Base-by-base conservation (phyloP, 108 stramenopile genomes). In the Licmophora abbreviata region DNA sequence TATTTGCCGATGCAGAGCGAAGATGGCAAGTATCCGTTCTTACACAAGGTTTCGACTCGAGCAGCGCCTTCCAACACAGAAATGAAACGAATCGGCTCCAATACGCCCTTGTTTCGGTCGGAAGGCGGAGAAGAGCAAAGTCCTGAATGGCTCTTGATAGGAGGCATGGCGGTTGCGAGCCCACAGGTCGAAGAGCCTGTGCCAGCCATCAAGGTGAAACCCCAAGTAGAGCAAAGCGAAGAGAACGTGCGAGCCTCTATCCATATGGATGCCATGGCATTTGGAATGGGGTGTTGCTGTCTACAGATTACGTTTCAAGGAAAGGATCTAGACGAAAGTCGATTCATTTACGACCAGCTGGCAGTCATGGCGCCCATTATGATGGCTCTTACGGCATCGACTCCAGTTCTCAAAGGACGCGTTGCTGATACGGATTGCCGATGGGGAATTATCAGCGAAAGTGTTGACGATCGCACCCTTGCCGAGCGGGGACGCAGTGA, bases 281-380 rank as follows among this genome's bases (percentile, higher is more conserved):
- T 96, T 64, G 98, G 98, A 17, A 99, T 99, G 98, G 98, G 98
- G 12, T 95, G 94, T 60, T 99, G 98, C 65, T 99, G 98, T 59
- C 79, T 99, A 38, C 98, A 99, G 56, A 95, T 99, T 48, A 97
- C 96, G 28, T 96, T 95, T 56, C 98, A 99, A 74, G 98, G 92
- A 11, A 88, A 88, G 44, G 96, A 99, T 71, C 46, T 96, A 8
- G 91, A 88, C 38, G 97, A 99, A 61, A 89, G 88, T 48, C 78
- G 98, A 14, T 96, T 83, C 72, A 79, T 97, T 30, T 99, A 97
- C 68, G 98, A 99, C 68, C 97, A 97, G 64, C 83, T 99, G 31
- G 97, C 95, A 10, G 95, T 97, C 10, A 80, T 99, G 71, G 88
- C 93, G 3, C 98, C 98, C 1, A 88, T 99, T 34, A 76, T 99